Conservation (phyloP, 139 green algal genomes). For the Coccomyxa sp. region DNA sequence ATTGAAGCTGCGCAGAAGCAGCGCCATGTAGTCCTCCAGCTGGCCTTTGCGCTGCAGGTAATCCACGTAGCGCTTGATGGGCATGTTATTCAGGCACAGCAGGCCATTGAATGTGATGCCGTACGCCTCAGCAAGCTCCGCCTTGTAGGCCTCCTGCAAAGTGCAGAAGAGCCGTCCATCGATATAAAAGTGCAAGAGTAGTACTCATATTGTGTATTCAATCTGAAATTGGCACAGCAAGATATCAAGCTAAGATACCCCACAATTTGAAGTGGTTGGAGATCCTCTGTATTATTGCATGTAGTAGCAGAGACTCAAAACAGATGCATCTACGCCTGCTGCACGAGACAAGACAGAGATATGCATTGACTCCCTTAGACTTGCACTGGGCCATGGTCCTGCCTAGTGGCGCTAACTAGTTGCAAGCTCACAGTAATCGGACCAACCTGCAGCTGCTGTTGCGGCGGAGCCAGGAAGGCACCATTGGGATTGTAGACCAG, state of each 20-base stretch:
- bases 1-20: slow-evolving; percentile 89
- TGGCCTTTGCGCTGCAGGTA: slow-evolving; percentile 51
- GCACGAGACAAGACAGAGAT: too few species aligned
- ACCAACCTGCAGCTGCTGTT: slow-evolving; percentile 36
- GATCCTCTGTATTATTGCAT: too few species aligned
- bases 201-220: too few species aligned
- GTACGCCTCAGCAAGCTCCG: slow-evolving; percentile 63
- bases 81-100: slow-evolving; percentile 98
- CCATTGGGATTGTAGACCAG: slow-evolving; percentile 96
- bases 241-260: too few species aligned
- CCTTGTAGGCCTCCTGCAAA: slow-evolving; percentile 56
- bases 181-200: too few species aligned
- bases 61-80: slow-evolving; percentile 95
- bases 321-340: too few species aligned
- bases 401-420: too few species aligned
- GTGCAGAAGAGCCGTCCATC: not conserved
- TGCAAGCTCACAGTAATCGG: not conserved
- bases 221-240: too few species aligned
- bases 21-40: slow-evolving; percentile 85
- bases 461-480: slow-evolving; percentile 58
- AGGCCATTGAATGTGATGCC: slow-evolving; percentile 86
- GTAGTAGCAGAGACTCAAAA: too few species aligned
- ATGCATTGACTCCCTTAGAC: too few species aligned
- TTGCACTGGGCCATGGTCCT: too few species aligned
- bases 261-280: too few species aligned